phyloP scores from a whole-genome alignment of 768 basidiomycete genomes.

The Russula sp. region DNA sequence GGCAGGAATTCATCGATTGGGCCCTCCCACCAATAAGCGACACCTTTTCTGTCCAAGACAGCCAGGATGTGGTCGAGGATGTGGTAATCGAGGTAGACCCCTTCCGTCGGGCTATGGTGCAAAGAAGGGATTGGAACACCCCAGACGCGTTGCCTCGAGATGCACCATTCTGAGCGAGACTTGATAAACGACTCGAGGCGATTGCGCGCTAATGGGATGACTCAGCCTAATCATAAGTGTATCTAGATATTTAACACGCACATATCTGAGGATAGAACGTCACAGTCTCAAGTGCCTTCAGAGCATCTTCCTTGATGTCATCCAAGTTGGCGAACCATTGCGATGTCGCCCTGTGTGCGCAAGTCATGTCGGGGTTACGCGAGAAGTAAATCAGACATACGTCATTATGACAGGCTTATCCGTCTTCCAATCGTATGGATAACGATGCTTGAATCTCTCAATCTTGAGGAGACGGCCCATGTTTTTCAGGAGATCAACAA shows the following conservation, averaged over 20 bases:
- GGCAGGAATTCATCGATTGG: slow-evolving; percentile 77
- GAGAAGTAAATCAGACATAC: slow-evolving; percentile 36
- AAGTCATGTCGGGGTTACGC: background rate
- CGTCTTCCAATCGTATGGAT: slow-evolving; percentile 97
- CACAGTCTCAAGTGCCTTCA: slow-evolving; percentile 61
- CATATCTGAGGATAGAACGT: slow-evolving; percentile 70
- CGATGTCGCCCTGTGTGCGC: slow-evolving; percentile 65
- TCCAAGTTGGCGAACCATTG: slow-evolving; percentile 98
- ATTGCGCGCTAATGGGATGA: slow-evolving; percentile 54
- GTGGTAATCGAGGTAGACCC: slow-evolving; percentile 53
- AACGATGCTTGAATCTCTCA: slow-evolving; percentile 73
- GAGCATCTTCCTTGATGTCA: slow-evolving; percentile 68
- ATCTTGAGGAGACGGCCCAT: slow-evolving; percentile 53
- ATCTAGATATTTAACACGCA: slow-evolving; percentile 30
- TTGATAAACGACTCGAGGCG: slow-evolving; percentile 83
- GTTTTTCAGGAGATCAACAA: slow-evolving; percentile 56
- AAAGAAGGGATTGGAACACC: slow-evolving; percentile 94
- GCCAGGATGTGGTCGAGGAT: slow-evolving; percentile 69
- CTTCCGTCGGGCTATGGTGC: slow-evolving; percentile 53
- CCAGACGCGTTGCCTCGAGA: slow-evolving; percentile 96
- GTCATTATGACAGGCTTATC: slow-evolving; percentile 86
- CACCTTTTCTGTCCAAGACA: slow-evolving; percentile 65
- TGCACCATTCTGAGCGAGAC: slow-evolving; percentile 96
- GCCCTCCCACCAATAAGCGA: slow-evolving; percentile 89
- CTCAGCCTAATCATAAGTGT: background rate